These are phyloP conservation scores for Fomitiporia mediterranea DNA, from an alignment of 1,284 basidiomycete genomes.

Conservation along the genomic window DNA sequence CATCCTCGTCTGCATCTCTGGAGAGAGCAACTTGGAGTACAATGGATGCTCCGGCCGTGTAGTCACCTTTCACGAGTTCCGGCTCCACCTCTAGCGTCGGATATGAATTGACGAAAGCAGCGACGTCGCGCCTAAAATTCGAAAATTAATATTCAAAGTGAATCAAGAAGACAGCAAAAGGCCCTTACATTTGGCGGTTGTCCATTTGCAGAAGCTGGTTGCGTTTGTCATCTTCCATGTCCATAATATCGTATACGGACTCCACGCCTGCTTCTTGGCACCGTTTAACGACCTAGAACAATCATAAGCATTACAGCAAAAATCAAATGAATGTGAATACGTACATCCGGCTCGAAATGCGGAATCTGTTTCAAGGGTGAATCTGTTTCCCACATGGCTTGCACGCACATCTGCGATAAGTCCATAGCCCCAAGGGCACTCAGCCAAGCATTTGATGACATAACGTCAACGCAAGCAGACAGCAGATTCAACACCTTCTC, in stretches of 20 bases:
- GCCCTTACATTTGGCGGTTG: slow-evolving; percentile 73
- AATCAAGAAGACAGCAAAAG: background rate
- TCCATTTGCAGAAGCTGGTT: slow-evolving; percentile 84
- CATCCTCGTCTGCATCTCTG: slow-evolving; percentile 76
- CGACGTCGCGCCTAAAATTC: slow-evolving; percentile 72
- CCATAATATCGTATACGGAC: slow-evolving; percentile 94
- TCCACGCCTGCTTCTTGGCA: slow-evolving; percentile 81
- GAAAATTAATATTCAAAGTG: slow-evolving; percentile 22
- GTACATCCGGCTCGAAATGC: slow-evolving; percentile 85
- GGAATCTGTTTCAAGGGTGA: slow-evolving; percentile 94
- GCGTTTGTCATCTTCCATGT: slow-evolving; percentile 89
- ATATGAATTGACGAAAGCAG: slow-evolving; percentile 92
- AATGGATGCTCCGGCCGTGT: slow-evolving; percentile 83
- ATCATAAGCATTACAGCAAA: background rate
- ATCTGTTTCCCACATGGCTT: slow-evolving; percentile 97
- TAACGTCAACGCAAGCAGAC: slow-evolving; percentile 94
- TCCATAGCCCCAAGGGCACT: slow-evolving; percentile 98
- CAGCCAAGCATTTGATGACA: slow-evolving; percentile 94
- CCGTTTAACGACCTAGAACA: slow-evolving; percentile 66
- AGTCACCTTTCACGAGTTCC: slow-evolving; percentile 78
- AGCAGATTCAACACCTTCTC: slow-evolving; percentile 88
- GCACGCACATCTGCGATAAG: slow-evolving; percentile 98
- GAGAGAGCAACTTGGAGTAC: slow-evolving; percentile 75
- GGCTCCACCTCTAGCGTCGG: slow-evolving; percentile 87
- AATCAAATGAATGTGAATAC: slow-evolving; percentile 20